Evolutionary conservation across 352 stramenopile genomes (phyloP).

Genomic region (Phytophthora ohioensis): DNA sequence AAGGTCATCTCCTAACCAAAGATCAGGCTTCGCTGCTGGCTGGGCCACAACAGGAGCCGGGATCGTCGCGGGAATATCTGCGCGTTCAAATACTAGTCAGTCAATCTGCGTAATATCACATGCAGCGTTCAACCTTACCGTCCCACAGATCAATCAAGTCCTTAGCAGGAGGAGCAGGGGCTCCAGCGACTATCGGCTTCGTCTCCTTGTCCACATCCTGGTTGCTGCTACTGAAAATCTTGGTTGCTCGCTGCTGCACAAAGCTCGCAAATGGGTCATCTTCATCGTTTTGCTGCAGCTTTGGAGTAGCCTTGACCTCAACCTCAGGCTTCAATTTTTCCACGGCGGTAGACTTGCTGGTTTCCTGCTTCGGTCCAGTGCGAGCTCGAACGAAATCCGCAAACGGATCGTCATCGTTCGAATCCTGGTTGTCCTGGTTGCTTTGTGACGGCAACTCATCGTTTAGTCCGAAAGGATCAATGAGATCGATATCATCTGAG

Average conservation of each 20-base stretch:
- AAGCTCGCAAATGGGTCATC: conserved; percentile 78
- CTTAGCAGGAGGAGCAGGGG: conserved; percentile 29
- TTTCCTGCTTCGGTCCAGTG: conserved; percentile 36
- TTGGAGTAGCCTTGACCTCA: conserved; percentile 16
- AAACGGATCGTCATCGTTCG: conserved; percentile 64
- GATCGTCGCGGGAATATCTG: conserved; percentile 17
- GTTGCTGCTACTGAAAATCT: conserved; percentile 42
- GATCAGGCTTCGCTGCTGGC: conserved; percentile 20
- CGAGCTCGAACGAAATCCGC: conserved; percentile 67
- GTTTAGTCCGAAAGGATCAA: conserved; percentile 41
- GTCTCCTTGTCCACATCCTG: conserved; percentile 30
- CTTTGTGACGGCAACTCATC: conserved; percentile 13
- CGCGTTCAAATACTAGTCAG: conserved; percentile 8
- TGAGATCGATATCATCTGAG: conserved; percentile 31
- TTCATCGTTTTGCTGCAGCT: conserved; percentile 45
- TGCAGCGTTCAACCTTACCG: conserved; percentile 36
- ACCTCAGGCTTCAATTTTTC: conserved; percentile 11
- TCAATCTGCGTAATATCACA: neutral
- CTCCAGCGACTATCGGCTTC: conserved; percentile 20
- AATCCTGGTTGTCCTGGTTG: conserved; percentile 49
- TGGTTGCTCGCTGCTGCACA: conserved; percentile 57
- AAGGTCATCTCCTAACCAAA: conserved; percentile 37
- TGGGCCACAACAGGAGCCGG: conserved; percentile 8
- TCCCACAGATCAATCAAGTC: conserved; percentile 78
- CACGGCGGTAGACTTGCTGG: neutral